Percentiles rank a stretch among this genome's conserved stretches.
Evolutionary conservation across 1,139 yeast genomes (phyloP).

Genomic region (Sugiyamaella grinbergsii): DNA sequence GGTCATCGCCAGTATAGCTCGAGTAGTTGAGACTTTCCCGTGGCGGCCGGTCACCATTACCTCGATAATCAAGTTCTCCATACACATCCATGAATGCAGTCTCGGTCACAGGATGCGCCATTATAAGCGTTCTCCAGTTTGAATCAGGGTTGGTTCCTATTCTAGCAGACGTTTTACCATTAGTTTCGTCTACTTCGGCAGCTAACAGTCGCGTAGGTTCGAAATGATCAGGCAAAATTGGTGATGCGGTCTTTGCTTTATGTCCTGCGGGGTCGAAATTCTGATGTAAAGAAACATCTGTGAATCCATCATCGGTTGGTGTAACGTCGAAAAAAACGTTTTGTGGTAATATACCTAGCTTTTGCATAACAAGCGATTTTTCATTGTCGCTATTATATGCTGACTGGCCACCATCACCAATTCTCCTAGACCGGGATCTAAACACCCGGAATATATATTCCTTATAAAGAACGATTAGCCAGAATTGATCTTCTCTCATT

Average conservation of each 20-base stretch:
- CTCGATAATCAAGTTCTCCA: slow-evolving; percentile 33
- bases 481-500: slow-evolving; percentile 65
- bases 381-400: slow-evolving; percentile 9
- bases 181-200: slow-evolving; percentile 9
- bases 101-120: slow-evolving; percentile 32
- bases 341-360: slow-evolving; percentile 53
- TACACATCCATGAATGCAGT: slow-evolving; percentile 36
- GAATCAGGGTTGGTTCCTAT: slow-evolving; percentile 3
- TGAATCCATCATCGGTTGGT: slow-evolving; percentile 16
- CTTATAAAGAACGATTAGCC: slow-evolving; percentile 69
- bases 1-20: slow-evolving; percentile 57
- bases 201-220: slow-evolving; percentile 14
- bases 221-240: slow-evolving; percentile 3
- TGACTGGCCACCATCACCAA: slow-evolving; percentile 19
- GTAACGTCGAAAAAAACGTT: slow-evolving; percentile 63
- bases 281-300: slow-evolving; percentile 8
- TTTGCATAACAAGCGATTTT: slow-evolving; percentile 33
- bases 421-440: slow-evolving; percentile 47
- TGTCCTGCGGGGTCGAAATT: slow-evolving; percentile 39
- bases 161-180: neutral
- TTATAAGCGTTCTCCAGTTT: slow-evolving; percentile 19
- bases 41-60: neutral
- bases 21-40: slow-evolving; percentile 19
- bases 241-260: neutral
- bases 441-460: slow-evolving; percentile 62